Base-by-base conservation (phyloP, 306 rosid species). In the Quillaja saponaria region DNA sequence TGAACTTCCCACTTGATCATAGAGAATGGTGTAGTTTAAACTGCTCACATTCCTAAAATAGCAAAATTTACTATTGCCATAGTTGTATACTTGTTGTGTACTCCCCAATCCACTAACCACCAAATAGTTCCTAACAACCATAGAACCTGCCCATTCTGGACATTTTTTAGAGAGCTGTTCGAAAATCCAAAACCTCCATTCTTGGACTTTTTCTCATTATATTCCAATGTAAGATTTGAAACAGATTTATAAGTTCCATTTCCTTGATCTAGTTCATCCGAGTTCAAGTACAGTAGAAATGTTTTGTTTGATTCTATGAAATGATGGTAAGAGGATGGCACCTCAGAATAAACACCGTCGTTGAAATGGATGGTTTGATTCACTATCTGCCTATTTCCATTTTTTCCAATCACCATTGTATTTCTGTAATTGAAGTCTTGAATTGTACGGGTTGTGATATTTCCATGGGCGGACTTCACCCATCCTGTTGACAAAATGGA, bases 381-480 rank as follows among this genome's bases (percentile, higher is more conserved):
- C 78, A 92, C 88, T 34, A 37, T 76, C 77, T 89, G 91, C 53
- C 47, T 20, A 46, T 3, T 19, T 20, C 91, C 99, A 63, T 83
- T 42, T 13, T 71, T 81, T 45, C 18, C 82, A 61, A 89, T 58
- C 52, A 67, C 67, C 87, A 92, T 78, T 12, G 76, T 67, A 51
- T 83, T 92, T 25, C 54, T 34, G 77, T 78, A 92, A 38, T 8
- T 28, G 25, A 89, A 68, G 18, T 85, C 68, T 51, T 92, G 99
- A 46, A 52, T 40, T 0, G 80, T 78, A 65, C 59, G 60, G 50
- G 91, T 92, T 37, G 92, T 55, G 75, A 89, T 57, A 35, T 76
- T 89, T 39, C 96, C 96, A 41, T 34, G 67, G 34, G 96, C 89
- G 44, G 99, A 89, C 63, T 56, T 83, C 28, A 89, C 77, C 90